Conservation (phyloP, 352 stramenopile species). For the Blastocystis sp. region DNA sequence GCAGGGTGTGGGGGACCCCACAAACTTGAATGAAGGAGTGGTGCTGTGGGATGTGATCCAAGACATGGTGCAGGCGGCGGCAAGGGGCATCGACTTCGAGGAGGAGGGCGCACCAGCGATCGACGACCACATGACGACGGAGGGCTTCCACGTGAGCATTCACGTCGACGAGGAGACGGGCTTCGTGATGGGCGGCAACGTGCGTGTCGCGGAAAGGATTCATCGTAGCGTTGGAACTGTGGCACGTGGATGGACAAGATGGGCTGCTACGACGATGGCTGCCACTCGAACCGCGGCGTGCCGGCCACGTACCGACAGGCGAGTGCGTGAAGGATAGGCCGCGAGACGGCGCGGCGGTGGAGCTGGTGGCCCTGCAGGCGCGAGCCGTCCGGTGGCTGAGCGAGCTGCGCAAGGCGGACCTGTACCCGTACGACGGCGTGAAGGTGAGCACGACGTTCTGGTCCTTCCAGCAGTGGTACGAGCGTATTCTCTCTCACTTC, state of each 20-base stretch:
- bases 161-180: conserved; percentile 59
- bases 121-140: conserved; percentile 70
- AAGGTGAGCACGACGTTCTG: neutral
- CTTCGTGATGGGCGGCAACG: conserved; percentile 70
- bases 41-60: conserved; percentile 65
- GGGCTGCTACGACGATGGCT: conserved; percentile 59
- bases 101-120: conserved; percentile 70
- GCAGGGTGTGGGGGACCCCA: conserved; percentile 4
- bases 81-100: conserved; percentile 68
- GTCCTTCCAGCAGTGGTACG: conserved; percentile 20
- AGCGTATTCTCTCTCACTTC: neutral
- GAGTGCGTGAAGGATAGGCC: conserved; percentile 27
- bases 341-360: conserved; percentile 69
- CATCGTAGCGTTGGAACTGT: conserved; percentile 63
- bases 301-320: conserved; percentile 60
- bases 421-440: conserved; percentile 12
- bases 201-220: neutral
- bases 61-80: conserved; percentile 50
- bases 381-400: conserved; percentile 36
- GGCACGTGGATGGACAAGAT: conserved; percentile 73
- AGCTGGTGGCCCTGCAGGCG: conserved; percentile 64
- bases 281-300: conserved; percentile 48
- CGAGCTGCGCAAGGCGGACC: neutral
- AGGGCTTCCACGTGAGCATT: conserved; percentile 70
- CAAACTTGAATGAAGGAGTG: neutral